Percentiles rank a stretch among this genome's conserved stretches.
phyloP scores from a whole-genome alignment of 768 basidiomycete genomes.

The Termitomyces sp. region DNA sequence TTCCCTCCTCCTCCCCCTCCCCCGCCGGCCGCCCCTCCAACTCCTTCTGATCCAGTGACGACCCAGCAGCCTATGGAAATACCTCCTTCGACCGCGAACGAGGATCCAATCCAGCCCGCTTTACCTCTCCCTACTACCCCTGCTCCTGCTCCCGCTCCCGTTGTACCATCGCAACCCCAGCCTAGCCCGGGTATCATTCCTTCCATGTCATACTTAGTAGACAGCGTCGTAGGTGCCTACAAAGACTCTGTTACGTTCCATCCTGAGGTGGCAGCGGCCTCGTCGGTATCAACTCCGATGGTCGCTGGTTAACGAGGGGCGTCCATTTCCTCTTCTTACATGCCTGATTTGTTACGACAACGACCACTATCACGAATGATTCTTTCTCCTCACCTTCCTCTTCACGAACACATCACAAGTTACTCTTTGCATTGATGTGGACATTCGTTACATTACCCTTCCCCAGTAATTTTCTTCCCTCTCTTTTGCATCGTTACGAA shows the following conservation, averaged over 20 bases:
- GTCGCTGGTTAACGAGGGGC: background rate
- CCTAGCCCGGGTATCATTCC: background rate
- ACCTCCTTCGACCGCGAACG: background rate
- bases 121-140: background rate
- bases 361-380: background rate
- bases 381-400: background rate
- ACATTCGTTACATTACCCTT: background rate
- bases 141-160: background rate
- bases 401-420: background rate
- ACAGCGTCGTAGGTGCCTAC: constrained; percentile 9
- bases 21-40: constrained; percentile 29
- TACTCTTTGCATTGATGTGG: background rate
- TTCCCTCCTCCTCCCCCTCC: constrained; percentile 40
- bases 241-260: constrained; percentile 13
- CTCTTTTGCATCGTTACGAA: background rate
- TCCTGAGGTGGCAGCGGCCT: background rate
- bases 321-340: background rate
- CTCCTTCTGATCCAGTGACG: constrained; percentile 3
- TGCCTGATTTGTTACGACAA: background rate
- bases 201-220: constrained; percentile 3
- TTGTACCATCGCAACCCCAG: background rate
- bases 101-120: background rate
- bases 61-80: background rate
- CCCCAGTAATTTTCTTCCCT: background rate
- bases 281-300: background rate